phyloP scores from a whole-genome alignment of 805 yeast genomes.

The Candida loeiensis region DNA sequence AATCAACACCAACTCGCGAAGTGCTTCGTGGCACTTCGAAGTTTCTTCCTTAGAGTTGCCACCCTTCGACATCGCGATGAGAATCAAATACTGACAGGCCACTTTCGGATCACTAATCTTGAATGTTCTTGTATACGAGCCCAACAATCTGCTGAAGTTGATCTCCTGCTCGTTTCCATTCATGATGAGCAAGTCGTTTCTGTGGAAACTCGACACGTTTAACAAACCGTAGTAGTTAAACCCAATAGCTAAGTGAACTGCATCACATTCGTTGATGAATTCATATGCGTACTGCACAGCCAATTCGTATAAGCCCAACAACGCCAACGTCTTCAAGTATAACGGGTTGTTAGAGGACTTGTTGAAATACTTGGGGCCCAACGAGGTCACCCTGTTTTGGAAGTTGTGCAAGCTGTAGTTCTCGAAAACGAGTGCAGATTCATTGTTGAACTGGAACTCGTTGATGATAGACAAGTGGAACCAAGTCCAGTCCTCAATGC shows the following conservation, averaged over 20 bases:
- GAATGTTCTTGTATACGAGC: conserved; percentile 78
- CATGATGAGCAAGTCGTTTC: conserved; percentile 33
- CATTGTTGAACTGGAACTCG: conserved; percentile 37
- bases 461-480: conserved; percentile 75
- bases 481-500: conserved; percentile 97
- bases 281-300: conserved; percentile 66
- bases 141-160: conserved; percentile 63
- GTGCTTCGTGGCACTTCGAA: conserved; percentile 66
- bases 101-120: conserved; percentile 82
- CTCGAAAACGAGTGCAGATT: conserved; percentile 57
- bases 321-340: conserved; percentile 68
- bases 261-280: conserved; percentile 69
- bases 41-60: conserved; percentile 42
- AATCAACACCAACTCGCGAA: conserved; percentile 79
- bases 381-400: conserved; percentile 64
- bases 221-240: conserved; percentile 70
- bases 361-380: conserved; percentile 72
- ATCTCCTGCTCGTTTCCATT: conserved; percentile 33
- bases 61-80: conserved; percentile 54
- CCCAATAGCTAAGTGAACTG: conserved; percentile 85
- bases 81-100: conserved; percentile 83
- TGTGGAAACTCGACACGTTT: conserved; percentile 39
- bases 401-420: conserved; percentile 70
- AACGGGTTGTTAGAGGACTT: conserved; percentile 61
- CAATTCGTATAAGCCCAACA: conserved; percentile 77